Evolutionary conservation across 805 yeast genomes (phyloP).

Genomic region (Zygosaccharomyces bailii): DNA sequence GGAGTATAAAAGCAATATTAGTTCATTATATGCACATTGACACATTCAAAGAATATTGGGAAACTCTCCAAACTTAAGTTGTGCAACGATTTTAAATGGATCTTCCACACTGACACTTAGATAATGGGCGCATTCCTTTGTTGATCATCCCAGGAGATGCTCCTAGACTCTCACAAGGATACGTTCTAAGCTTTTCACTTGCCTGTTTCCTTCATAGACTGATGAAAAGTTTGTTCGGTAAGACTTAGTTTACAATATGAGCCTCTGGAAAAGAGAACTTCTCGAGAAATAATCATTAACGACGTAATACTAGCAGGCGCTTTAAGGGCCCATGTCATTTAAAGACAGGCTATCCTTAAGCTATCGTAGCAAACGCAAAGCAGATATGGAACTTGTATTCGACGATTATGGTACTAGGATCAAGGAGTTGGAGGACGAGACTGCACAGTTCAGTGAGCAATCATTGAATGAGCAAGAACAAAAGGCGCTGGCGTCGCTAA

Average conservation of each 20-base stretch:
- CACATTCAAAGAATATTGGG: conserved; percentile 33
- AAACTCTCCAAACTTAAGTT: conserved; percentile 35
- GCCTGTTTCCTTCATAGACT: not conserved
- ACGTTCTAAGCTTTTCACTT: not conserved
- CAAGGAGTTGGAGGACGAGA: conserved; percentile 16
- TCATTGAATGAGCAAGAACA: conserved; percentile 24
- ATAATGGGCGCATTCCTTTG: not conserved
- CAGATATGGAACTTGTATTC: too few relatives aligned
- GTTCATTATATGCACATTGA: conserved; percentile 35
- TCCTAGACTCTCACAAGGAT: too few relatives aligned
- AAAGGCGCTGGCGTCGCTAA: conserved; percentile 16
- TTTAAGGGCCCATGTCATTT: too few relatives aligned
- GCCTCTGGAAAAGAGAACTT: too few relatives aligned
- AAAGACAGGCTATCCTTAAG: too few relatives aligned
- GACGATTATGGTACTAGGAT: conserved; percentile 14
- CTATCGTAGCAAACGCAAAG: too few relatives aligned
- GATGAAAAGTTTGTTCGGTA: conserved; percentile 1
- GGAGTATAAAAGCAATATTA: conserved; percentile 7
- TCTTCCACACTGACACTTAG: not conserved
- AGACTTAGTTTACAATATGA: too few relatives aligned
- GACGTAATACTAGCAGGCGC: too few relatives aligned
- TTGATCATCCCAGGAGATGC: too few relatives aligned
- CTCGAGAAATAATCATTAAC: too few relatives aligned
- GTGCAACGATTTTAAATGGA: conserved; percentile 20
- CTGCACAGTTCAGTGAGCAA: conserved; percentile 19